phyloP scores from a whole-genome alignment of 805 yeast genomes.

The Candida maesae region DNA sequence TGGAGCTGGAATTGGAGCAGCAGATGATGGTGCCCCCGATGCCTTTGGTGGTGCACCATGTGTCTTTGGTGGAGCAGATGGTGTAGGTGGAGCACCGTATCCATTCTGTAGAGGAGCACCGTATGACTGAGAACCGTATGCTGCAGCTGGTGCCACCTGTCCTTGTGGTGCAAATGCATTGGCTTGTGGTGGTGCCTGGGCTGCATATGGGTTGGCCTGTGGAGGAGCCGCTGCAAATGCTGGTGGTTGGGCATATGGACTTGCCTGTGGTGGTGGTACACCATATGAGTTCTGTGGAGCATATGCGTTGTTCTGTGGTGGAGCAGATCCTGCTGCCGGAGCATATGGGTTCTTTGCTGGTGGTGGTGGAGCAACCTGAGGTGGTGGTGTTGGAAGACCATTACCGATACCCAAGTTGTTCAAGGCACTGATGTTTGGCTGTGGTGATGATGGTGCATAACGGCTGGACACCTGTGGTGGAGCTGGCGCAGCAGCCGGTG shows the following conservation, averaged over 20 bases:
- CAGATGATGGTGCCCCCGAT: conserved; percentile 3
- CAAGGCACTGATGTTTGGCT: conserved; percentile 16
- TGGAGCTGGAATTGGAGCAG: conserved; percentile 5
- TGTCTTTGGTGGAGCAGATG: conserved; percentile 14
- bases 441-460: conserved; percentile 31
- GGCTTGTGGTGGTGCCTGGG: conserved; percentile 34
- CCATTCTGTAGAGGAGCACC: conserved; percentile 10
- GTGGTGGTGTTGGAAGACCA: conserved; percentile 33
- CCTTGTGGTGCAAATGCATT: conserved; percentile 27
- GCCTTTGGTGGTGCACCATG: conserved; percentile 19
- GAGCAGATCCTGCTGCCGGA: conserved; percentile 21
- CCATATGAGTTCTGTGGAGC: conserved; percentile 29
- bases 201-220: conserved; percentile 38
- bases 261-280: background rate
- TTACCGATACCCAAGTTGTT: conserved; percentile 15
- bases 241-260: conserved; percentile 36
- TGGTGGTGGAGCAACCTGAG: conserved; percentile 10
- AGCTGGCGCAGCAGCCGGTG: too few relatives aligned
- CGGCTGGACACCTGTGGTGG: conserved; percentile 28
- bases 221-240: conserved; percentile 21
- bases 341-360: conserved; percentile 36
- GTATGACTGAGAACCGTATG: conserved; percentile 27
- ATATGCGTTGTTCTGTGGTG: conserved; percentile 35
- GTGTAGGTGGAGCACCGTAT: conserved; percentile 16
- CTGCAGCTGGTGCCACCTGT: conserved; percentile 1